Conservation (phyloP, 2,329 filamentous ascomycete genomes). For the Chaetomiaceae sp. region DNA sequence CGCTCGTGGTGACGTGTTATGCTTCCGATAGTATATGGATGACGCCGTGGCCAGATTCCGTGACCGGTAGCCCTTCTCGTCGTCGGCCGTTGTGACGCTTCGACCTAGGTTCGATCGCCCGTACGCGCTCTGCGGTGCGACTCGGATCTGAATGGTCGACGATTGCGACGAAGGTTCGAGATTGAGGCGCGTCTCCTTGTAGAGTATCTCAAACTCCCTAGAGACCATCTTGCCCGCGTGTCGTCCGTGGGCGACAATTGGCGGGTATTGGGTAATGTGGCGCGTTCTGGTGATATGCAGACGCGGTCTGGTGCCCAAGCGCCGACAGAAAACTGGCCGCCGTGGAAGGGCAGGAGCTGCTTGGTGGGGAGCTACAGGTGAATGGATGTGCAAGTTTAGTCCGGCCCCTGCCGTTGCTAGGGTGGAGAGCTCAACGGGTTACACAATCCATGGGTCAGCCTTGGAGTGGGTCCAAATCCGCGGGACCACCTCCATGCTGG, state of each 20-base stretch:
- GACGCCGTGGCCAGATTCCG: constrained; percentile 70
- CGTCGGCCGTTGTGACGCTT: constrained; percentile 45
- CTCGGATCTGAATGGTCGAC: constrained; percentile 64
- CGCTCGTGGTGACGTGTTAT: constrained; percentile 69
- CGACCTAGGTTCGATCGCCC: constrained; percentile 29
- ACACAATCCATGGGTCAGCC: background rate
- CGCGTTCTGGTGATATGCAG: constrained; percentile 10
- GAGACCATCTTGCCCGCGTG: constrained; percentile 61
- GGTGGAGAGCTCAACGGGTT: no score
- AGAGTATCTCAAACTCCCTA: constrained; percentile 59
- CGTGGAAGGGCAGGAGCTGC: constrained; percentile 13
- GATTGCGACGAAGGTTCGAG: constrained; percentile 65
- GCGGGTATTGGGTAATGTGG: constrained; percentile 17
- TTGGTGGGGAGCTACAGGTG: constrained; percentile 12
- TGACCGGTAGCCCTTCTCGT: constrained; percentile 67
- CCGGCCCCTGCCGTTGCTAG: no score
- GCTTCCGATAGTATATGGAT: constrained; percentile 76
- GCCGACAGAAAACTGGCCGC: constrained; percentile 23
- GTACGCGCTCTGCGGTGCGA: constrained; percentile 45
- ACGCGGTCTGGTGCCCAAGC: constrained; percentile 16
- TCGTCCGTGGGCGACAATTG: constrained; percentile 20
- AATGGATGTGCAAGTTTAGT: no score
- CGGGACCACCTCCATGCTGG: background rate
- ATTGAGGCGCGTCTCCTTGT: constrained; percentile 82
- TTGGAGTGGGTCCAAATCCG: background rate